Evolutionary conservation across 345 rosid species (phyloP), one percentile per base, ranked within the genome.

Genomic region (Syzygium aqueum): DNA sequence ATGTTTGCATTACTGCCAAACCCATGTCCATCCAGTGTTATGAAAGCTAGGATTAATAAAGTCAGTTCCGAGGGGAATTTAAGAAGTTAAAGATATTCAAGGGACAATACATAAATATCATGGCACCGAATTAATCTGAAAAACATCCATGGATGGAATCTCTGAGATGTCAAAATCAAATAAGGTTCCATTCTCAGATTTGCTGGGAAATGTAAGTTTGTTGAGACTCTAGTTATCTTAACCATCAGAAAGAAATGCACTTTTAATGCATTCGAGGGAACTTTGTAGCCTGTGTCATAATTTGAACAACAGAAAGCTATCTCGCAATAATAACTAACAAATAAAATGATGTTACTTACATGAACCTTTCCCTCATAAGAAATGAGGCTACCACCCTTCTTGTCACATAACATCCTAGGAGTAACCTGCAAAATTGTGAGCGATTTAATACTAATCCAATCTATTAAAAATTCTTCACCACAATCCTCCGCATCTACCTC

Each of bases 281-380:
- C 85, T 83, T 13, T 49, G 30, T 49, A n/a, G 85, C n/a, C 5
- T 25, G 52, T 3, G 5, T 61, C 67, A 49, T 37, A 85, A 85
- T 37, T 85, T 85, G 23, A 54, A 53, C 57, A 23, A 83, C 40
- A 67, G 25, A 67, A 21, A 67, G 19, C 80, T 16, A 30, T 67
- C 80, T 17, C 80, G 12, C 46, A 67, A 46, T 23, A 67, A 21
- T 30, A 83, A 51, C 40, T 65, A 33, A 33, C 80, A 33, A 67
- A 67, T 46, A 52, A 87, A 85, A 73, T 63, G 27, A 63, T 8
- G 43, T 78, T 89, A 86, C 77, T 86, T 94, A 96, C 99, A 95
- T 95, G 99, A 85, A 96, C 98, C 89, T 96, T 97, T 59, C 99
- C 99, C 89, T 96, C 99, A 86, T 97, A 97, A 89, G 98, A 95